Conservation (phyloP, 805 yeast genomes). For the Metschnikowia drakensbergensis region DNA sequence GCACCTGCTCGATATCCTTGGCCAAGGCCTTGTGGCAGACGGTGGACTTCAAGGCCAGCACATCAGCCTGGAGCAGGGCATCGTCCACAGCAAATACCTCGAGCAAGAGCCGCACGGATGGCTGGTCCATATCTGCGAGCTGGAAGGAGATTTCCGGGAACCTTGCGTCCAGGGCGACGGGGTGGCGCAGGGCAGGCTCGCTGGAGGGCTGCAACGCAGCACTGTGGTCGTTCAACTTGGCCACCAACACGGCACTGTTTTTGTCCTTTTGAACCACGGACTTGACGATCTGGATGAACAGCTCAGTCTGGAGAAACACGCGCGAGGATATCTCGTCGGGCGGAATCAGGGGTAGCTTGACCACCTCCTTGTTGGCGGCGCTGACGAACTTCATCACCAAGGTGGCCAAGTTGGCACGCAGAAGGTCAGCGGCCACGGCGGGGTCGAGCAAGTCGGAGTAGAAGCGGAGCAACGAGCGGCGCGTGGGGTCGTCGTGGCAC, state of each 20-base stretch:
- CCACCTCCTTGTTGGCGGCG: conserved; percentile 49
- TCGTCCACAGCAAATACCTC: conserved; percentile 49
- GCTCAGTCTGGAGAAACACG: conserved; percentile 36
- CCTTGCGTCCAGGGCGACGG: conserved; percentile 10
- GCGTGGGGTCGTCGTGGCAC: conserved; percentile 44
- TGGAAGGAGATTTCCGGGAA: conserved; percentile 49
- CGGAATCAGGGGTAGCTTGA: conserved; percentile 35
- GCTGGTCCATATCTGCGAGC: conserved; percentile 51
- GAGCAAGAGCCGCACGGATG: conserved; percentile 39
- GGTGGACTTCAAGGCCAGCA: conserved; percentile 38
- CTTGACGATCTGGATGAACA: conserved; percentile 37
- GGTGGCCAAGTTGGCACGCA: conserved; percentile 38
- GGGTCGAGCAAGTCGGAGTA: conserved; percentile 60
- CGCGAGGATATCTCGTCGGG: conserved; percentile 28
- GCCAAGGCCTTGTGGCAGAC: conserved; percentile 39
- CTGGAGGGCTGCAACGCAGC: conserved; percentile 30
- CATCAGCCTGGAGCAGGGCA: conserved; percentile 51
- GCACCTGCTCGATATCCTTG: conserved; percentile 32
- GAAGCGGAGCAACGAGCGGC: conserved; percentile 57
- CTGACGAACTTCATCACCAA: conserved; percentile 51
- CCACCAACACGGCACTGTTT: conserved; percentile 34
- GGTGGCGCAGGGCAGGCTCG: conserved; percentile 1
- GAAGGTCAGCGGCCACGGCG: conserved; percentile 31
- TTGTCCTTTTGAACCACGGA: conserved; percentile 36
- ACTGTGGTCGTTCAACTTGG: conserved; percentile 43